Percentiles rank a stretch among this genome's conserved stretches.
phyloP scores from a whole-genome alignment of 192 early-diverging fungal species.

The Linderina pennispora region DNA sequence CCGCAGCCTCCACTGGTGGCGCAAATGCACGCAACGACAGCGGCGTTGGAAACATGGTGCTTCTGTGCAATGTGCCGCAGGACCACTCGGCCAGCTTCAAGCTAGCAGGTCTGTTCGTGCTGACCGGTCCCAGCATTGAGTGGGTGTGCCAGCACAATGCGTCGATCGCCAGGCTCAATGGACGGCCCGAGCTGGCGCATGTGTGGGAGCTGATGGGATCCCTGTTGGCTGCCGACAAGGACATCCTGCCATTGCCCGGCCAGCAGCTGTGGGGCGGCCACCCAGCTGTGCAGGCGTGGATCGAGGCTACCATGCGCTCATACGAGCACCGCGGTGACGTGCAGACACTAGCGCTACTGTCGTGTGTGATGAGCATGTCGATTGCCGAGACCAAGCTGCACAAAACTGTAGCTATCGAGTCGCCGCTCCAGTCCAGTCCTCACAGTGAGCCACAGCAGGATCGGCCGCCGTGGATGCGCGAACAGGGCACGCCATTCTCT shows the following conservation, averaged over 20 bases:
- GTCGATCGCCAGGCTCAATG: conserved; percentile 7
- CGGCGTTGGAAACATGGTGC: conserved; percentile 34
- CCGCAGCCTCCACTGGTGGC: too few species aligned
- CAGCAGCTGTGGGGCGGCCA: conserved; percentile 13
- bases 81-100: conserved; percentile 18
- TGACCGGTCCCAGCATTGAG: conserved; percentile 10
- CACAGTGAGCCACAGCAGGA: not conserved
- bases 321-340: conserved; percentile 37
- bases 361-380: conserved; percentile 28
- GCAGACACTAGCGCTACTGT: conserved; percentile 42
- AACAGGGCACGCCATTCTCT: too few species aligned
- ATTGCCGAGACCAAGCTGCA: not conserved
- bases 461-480: not conserved
- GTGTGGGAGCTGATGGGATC: conserved; percentile 36
- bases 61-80: conserved; percentile 6
- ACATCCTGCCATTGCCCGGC: too few species aligned
- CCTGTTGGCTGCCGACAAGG: conserved; percentile 12
- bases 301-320: conserved; percentile 20
- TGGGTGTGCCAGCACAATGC: conserved; percentile 39
- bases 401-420: not conserved
- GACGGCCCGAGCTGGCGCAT: conserved; percentile 12
- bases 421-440: not conserved
- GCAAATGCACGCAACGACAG: conserved; percentile 3
- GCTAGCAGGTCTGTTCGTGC: conserved; percentile 29
- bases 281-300: conserved; percentile 24